phyloP scores from a whole-genome alignment of 441 rosid species.

The Euphorbia celastroides region DNA sequence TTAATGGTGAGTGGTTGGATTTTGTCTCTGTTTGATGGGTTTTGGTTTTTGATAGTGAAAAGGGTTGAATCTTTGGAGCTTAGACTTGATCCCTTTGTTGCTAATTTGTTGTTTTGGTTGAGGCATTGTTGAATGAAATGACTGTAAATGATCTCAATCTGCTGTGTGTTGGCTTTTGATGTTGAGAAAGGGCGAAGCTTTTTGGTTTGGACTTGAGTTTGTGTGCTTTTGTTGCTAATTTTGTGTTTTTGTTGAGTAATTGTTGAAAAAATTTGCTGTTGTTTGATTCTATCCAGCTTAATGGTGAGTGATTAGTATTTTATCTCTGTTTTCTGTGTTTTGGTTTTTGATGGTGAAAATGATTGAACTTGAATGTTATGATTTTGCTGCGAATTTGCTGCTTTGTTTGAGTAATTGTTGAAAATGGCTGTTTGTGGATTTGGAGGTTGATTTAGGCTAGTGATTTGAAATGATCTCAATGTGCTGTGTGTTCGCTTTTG shows the following conservation, averaged over 20 bases:
- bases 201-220: too few relatives aligned
- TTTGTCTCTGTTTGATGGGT: neutral
- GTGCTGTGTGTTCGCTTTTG: too few relatives aligned
- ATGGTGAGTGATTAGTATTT: neutral
- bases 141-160: too few relatives aligned
- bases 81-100: neutral
- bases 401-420: neutral
- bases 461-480: too few relatives aligned
- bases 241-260: too few relatives aligned
- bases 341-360: neutral
- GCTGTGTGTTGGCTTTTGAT: too few relatives aligned
- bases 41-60: neutral
- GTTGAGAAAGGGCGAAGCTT: too few relatives aligned
- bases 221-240: too few relatives aligned
- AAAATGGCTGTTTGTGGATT: neutral
- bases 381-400: neutral
- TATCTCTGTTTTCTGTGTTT: neutral
- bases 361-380: neutral
- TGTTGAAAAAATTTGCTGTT: too few relatives aligned
- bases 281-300: too few relatives aligned
- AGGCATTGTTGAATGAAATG: neutral
- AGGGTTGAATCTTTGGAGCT: neutral
- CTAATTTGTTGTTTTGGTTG: neutral
- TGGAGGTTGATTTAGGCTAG: neutral
- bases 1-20: slow-evolving; percentile 45